Base-by-base conservation (phyloP, 257 asterid genomes). In the Mentha longifolia region DNA sequence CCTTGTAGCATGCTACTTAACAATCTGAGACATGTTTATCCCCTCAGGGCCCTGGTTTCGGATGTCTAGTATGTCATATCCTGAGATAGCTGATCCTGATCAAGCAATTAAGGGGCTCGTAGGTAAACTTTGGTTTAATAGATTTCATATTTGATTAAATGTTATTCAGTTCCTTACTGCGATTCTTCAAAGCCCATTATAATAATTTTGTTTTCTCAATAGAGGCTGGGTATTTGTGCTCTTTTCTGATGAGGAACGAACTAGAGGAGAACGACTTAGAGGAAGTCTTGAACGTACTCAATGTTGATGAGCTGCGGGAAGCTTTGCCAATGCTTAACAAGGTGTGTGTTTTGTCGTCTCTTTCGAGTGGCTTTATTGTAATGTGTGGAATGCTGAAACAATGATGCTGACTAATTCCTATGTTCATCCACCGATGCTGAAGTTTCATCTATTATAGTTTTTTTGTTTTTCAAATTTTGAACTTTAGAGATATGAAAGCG, bases 11-110 rank as follows among this genome's bases (percentile, higher is more conserved):
- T 75, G 47, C 17, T 62, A 63, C 67, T 65, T 46, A 71, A 49
- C 70, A 33, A 60, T 70, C 45, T 67, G 49, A 49, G 56, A 54
- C 33, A 13, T 45, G 72, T 70, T 59, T 77, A 72, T 68, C 76
- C 60, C 79, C 61, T 14, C 80, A 94, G 99, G 99, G 58, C 99
- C 97, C 30, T 91, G 97, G 99, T 94, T 94, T 82, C 92, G 95
- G 67, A 78, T 83, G 85, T 90, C 98, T 52, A 76, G 77, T 50
- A 79, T 89, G 51, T 85, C 92, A 69, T 94, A 94, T 75, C 75
- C 96, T 13, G 97, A 91, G 86, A 80, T 94, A 82, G 74, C 73
- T 74, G 92, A 94, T 84, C 79, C 81, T 69, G 50, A 83, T 76
- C 88, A 80, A 71, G 98, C 98, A 74, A 66, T 88, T 10, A 76